A percentile compares a stretch with the other conserved stretches of the same genome.
Conservation (phyloP, 1,284 basidiomycete genomes). For the Ustilago esculenta region DNA sequence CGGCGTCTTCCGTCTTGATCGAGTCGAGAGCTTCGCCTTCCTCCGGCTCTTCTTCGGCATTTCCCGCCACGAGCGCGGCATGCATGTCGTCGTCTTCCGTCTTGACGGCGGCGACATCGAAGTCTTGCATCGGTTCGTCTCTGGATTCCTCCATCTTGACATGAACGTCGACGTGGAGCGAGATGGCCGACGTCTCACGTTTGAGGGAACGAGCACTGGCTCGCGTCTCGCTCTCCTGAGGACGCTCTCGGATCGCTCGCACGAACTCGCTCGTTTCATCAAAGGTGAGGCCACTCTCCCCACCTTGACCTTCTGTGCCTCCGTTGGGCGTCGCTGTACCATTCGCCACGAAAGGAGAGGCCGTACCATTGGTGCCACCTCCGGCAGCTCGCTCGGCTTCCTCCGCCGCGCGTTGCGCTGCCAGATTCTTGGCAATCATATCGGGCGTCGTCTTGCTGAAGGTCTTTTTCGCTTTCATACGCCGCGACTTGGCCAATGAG, state of each 20-base stretch:
- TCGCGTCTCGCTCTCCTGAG: conserved; percentile 69
- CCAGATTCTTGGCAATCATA: conserved; percentile 79
- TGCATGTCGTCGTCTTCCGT: conserved; percentile 69
- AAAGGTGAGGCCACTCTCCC: conserved; percentile 74
- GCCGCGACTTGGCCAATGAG: conserved; percentile 83
- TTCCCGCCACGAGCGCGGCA: background rate
- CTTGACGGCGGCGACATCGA: conserved; percentile 48
- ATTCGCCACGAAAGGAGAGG: background rate
- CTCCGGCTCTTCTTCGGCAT: conserved; percentile 72
- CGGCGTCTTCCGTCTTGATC: background rate
- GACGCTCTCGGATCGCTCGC: conserved; percentile 76
- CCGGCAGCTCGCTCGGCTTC: conserved; percentile 70
- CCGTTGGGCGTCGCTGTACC: background rate
- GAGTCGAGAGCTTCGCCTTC: conserved; percentile 21
- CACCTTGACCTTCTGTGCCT: conserved; percentile 3
- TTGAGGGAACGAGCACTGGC: conserved; percentile 17
- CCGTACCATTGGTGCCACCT: conserved; percentile 6
- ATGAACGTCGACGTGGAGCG: conserved; percentile 67
- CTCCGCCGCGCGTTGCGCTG: conserved; percentile 74
- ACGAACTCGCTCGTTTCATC: conserved; percentile 98
- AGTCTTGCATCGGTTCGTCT: conserved; percentile 31
- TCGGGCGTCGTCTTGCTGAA: conserved; percentile 81
- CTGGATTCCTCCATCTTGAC: conserved; percentile 66
- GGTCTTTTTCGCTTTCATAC: conserved; percentile 80
- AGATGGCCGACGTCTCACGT: conserved; percentile 33